These are phyloP conservation scores for Pleurotus sapidus DNA, from an alignment of 768 basidiomycete species.

Conservation along the genomic window DNA sequence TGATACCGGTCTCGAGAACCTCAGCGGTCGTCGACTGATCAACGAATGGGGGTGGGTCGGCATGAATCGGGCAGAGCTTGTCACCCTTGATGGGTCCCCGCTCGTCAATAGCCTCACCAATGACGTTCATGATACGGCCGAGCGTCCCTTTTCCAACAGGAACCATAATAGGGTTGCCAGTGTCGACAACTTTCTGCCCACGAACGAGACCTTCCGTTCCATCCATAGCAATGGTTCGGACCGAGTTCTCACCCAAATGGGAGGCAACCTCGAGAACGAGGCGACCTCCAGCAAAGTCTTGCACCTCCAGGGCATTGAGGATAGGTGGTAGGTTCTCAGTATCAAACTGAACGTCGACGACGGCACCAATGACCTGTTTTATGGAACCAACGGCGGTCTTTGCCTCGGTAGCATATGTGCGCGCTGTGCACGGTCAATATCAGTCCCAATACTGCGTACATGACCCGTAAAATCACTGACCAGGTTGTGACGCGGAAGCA, in stretches of 20 bases:
- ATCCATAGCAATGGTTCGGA: slow-evolving; percentile 99
- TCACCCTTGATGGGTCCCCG: slow-evolving; percentile 98
- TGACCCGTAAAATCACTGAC: slow-evolving; percentile 33
- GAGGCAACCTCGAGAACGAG: slow-evolving; percentile 99
- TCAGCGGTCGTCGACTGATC: slow-evolving; percentile 99
- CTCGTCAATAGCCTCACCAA: slow-evolving; percentile 99
- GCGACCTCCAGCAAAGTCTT: slow-evolving; percentile 90
- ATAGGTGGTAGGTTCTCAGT: slow-evolving; percentile 94
- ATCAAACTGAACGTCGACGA: slow-evolving; percentile 99
- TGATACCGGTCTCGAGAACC: slow-evolving; percentile 99
- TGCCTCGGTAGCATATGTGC: slow-evolving; percentile 90
- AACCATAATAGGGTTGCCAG: slow-evolving; percentile 93
- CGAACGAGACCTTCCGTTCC: slow-evolving; percentile 99
- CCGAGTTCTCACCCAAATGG: slow-evolving; percentile 98
- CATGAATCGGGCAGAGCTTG: slow-evolving; percentile 91
- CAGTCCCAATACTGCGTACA: background rate
- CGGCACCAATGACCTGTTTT: slow-evolving; percentile 99
- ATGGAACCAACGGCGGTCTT: slow-evolving; percentile 72
- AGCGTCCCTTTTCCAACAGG: slow-evolving; percentile 94
- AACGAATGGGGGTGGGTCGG: slow-evolving; percentile 95
- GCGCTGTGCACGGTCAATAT: slow-evolving; percentile 41
- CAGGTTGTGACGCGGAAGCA: slow-evolving; percentile 45
- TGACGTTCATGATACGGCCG: slow-evolving; percentile 99
- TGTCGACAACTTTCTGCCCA: slow-evolving; percentile 96
- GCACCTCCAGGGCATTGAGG: slow-evolving; percentile 98